Evolutionary conservation across 169 alveolate species (phyloP).

Genomic region (Eimeria sp.): DNA sequence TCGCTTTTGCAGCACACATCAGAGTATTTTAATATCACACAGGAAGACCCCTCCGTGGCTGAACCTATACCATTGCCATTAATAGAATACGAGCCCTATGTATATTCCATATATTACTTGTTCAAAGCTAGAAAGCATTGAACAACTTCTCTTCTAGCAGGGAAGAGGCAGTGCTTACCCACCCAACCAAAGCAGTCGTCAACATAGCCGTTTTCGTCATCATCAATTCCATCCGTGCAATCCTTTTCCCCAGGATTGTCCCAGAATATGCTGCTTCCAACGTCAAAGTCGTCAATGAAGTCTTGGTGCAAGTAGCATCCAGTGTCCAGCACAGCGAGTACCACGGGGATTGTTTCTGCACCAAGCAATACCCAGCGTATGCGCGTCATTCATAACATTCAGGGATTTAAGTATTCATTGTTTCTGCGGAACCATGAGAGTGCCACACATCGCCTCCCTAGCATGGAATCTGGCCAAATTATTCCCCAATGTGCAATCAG

Average conservation of each 20-base stretch:
- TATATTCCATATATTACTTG: neutral
- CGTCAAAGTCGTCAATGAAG: constrained; percentile 81
- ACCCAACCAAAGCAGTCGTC: constrained; percentile 91
- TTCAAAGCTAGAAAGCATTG: neutral
- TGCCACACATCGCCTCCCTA: neutral
- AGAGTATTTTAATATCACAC: neutral
- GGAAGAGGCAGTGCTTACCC: constrained; percentile 18
- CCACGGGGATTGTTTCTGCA: constrained; percentile 29
- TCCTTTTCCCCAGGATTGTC: constrained; percentile 85
- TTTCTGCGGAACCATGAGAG: neutral
- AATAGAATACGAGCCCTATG: neutral
- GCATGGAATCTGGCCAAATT: neutral
- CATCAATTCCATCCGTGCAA: constrained; percentile 82
- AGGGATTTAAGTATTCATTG: neutral
- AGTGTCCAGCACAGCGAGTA: constrained; percentile 83
- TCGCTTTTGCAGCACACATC: neutral
- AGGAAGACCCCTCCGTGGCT: neutral
- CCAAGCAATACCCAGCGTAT: neutral
- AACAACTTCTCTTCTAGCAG: neutral
- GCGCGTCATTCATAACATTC: neutral
- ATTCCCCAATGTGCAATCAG: neutral
- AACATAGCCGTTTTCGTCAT: constrained; percentile 87
- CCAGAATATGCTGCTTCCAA: constrained; percentile 86
- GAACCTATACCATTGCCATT: neutral
- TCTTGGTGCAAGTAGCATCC: constrained; percentile 86